These are phyloP conservation scores for Phoenix dactylifera DNA, from an alignment of 176 grass and related monocot species.

Conservation along the genomic window DNA sequence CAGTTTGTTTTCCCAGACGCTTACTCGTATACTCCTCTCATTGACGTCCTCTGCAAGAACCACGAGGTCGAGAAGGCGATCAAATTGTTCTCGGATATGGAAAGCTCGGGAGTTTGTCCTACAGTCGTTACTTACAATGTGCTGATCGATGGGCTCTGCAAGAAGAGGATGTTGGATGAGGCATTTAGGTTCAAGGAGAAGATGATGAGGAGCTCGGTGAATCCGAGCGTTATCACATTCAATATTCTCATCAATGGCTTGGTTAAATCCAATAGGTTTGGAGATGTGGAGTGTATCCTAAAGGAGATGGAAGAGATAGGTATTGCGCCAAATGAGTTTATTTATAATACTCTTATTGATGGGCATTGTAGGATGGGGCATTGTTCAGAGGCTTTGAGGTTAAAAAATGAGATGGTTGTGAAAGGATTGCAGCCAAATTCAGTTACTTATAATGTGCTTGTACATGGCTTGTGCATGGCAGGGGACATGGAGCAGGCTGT, in stretches of 20 bases:
- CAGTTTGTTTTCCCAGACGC: conserved; percentile 33
- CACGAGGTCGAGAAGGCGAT: conserved; percentile 35
- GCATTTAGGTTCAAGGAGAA: conserved; percentile 57
- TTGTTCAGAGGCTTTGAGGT: conserved; percentile 34
- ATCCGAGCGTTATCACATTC: conserved; percentile 56
- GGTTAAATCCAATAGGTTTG: conserved; percentile 40
- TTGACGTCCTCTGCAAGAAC: conserved; percentile 44
- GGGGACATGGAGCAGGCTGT: conserved; percentile 62
- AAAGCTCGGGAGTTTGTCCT: conserved; percentile 25
- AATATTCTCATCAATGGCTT: conserved; percentile 79
- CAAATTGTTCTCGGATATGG: conserved; percentile 46
- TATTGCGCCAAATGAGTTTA: conserved; percentile 56
- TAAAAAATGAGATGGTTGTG: conserved; percentile 56
- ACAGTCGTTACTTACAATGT: conserved; percentile 58
- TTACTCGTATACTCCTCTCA: conserved; percentile 53
- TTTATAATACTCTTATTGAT: conserved; percentile 75
- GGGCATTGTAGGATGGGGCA: conserved; percentile 51
- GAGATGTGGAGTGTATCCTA: conserved; percentile 31
- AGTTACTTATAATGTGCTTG: conserved; percentile 63
- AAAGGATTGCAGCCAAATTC: conserved; percentile 44
- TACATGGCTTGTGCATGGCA: conserved; percentile 56
- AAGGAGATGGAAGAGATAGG: conserved; percentile 54
- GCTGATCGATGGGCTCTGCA: conserved; percentile 61
- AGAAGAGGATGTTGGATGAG: conserved; percentile 52
- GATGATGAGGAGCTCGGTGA: conserved; percentile 41